A percentile compares a stretch with the other conserved stretches of the same genome.
Evolutionary conservation across 2,329 filamentous ascomycete genomes (phyloP).

Genomic region (Colletotrichum kahawae): DNA sequence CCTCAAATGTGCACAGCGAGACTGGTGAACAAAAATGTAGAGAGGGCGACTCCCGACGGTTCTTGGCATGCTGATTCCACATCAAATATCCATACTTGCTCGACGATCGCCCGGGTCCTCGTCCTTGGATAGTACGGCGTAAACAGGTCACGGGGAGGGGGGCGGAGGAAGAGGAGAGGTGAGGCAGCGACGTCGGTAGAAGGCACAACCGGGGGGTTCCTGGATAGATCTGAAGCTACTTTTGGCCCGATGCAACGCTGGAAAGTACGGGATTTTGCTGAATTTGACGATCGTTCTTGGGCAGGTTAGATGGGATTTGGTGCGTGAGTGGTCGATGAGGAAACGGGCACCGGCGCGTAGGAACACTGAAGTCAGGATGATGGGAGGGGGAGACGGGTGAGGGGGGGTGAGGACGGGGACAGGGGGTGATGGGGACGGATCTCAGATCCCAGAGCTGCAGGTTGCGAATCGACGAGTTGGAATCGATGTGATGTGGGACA

Average conservation of each 20-base stretch:
- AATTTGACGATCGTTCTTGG: conserved; percentile 3
- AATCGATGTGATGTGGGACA: background rate
- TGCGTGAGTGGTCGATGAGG: background rate
- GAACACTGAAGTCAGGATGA: background rate
- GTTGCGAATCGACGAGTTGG: background rate
- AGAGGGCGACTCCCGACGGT: background rate
- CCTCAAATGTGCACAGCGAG: background rate
- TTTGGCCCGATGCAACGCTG: background rate
- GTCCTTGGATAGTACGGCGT: background rate
- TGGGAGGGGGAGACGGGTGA: background rate
- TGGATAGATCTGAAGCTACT: background rate
- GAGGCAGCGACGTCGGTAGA: background rate
- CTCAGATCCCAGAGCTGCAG: background rate
- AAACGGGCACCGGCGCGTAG: background rate
- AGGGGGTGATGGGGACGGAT: background rate
- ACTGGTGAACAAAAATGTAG: background rate
- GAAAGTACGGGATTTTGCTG: background rate
- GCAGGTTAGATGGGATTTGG: background rate
- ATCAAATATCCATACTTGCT: background rate
- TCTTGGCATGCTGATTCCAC: conserved; percentile 10
- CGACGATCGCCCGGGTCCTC: background rate
- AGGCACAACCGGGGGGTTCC: background rate
- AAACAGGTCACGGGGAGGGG: background rate
- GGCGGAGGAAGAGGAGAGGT: background rate
- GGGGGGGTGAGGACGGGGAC: background rate